Base-by-base conservation (phyloP, 768 basidiomycete genomes). In the Phylloporus arenicola region DNA sequence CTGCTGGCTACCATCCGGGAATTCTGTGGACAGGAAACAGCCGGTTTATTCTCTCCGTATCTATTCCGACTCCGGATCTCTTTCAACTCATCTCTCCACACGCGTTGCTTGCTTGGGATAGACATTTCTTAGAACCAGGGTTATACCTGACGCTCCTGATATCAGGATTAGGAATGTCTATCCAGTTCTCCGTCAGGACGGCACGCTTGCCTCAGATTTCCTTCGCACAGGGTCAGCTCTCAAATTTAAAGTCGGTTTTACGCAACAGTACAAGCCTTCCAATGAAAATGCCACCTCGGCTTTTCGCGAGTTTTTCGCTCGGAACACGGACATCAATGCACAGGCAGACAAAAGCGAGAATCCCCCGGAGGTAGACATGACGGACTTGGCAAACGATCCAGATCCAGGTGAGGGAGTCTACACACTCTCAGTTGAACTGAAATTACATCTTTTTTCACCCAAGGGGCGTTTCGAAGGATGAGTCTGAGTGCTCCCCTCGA, bases 51-150 rank as follows among this genome's bases (percentile, higher is more conserved):
- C 62, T 84, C 12, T 78, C 80, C 3, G 69, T 84, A 7, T 82
- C 82, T 2, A 50, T 81, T n/a, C 79, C 82, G 11, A 73, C 79
- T 35, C 68, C 82, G 50, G 67, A 57, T 10, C 72, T 84, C 11
- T 72, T 80, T 13, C 57, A 73, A 12, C 72, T 70, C 44, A 79
- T 86, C 20, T 75, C 83, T 11, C 75, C 83, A 3, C 80, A 80
- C 33, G 84, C 84, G 10, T 69, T 88, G 29, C 78, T 85, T 65
- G 84, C 85, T 20, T 88, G 86, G 86, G 86, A 88, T 58, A 72
- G 78, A 13, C 76, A 76, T 9, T 74, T 88, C 6, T 72, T 87
- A 19, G 72, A 79, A 5, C 72, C 75, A 27, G 68, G 76, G 12
- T 78, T 79, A 19, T 72, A 85, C 66, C 70, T 88, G 42, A 79